A percentile compares a stretch with the other conserved stretches of the same genome.
Evolutionary conservation across 2,329 filamentous ascomycete genomes (phyloP).

Genomic region (Pseudogymnoascus sp.): DNA sequence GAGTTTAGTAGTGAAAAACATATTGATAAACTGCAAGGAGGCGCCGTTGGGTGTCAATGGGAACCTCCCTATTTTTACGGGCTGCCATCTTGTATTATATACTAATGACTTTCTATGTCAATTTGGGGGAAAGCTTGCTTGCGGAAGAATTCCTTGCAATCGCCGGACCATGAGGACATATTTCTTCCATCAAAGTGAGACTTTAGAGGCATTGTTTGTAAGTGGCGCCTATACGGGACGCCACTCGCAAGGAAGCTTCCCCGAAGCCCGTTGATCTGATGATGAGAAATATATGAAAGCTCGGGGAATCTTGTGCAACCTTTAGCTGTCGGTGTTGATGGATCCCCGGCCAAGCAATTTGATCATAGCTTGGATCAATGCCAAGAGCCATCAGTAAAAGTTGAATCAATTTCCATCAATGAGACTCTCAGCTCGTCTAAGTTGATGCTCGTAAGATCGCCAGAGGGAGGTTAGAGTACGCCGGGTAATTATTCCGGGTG

Average conservation of each 20-base stretch:
- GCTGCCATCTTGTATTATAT: not conserved
- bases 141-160: not conserved
- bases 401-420: constrained; percentile 1
- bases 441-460: not conserved
- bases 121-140: not conserved
- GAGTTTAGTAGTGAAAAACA: not conserved
- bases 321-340: not conserved
- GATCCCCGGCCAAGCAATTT: not conserved
- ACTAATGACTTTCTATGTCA: not conserved
- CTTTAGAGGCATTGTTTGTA: not conserved
- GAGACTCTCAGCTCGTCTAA: not conserved
- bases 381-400: not conserved
- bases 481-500: not conserved
- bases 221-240: not conserved
- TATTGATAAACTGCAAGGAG: not conserved
- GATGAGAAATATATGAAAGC: not conserved
- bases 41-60: not conserved
- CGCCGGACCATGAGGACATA: not conserved
- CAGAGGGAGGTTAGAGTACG: not conserved
- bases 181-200: not conserved
- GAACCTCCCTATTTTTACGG: not conserved
- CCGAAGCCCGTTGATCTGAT: not conserved
- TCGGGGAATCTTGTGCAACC: not conserved
- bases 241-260: not conserved
- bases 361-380: not conserved